phyloP scores from a whole-genome alignment of 2,329 filamentous ascomycete species.

The Cyphellophora europaea region DNA sequence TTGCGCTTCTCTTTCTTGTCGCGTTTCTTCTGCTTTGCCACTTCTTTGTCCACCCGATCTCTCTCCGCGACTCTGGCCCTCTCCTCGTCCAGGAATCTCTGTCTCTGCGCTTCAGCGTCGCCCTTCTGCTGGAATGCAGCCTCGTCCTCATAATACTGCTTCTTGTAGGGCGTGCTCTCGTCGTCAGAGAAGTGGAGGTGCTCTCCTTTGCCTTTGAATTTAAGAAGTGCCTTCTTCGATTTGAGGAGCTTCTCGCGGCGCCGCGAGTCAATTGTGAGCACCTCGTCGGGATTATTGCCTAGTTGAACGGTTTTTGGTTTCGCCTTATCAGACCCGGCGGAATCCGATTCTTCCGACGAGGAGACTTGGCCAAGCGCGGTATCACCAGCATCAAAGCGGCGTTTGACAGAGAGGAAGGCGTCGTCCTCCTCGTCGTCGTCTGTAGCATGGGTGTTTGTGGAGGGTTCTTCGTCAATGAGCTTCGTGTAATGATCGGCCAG shows the following conservation, averaged over 20 bases:
- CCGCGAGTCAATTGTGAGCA: constrained; percentile 84
- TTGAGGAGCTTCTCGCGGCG: constrained; percentile 90
- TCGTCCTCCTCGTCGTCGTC: constrained; percentile 57
- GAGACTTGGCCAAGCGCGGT: constrained; percentile 35
- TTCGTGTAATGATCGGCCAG: constrained; percentile 89
- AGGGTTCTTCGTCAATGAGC: constrained; percentile 55
- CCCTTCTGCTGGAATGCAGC: constrained; percentile 68
- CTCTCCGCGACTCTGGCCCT: constrained; percentile 59
- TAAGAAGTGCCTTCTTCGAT: constrained; percentile 88
- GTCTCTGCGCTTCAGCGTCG: constrained; percentile 56
- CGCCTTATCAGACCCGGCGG: constrained; percentile 22
- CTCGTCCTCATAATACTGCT: constrained; percentile 85
- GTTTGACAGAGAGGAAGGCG: constrained; percentile 83
- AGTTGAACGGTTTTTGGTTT: constrained; percentile 23
- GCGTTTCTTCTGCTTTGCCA: constrained; percentile 63
- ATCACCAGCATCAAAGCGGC: constrained; percentile 66
- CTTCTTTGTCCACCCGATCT: constrained; percentile 73
- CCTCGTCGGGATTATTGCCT: constrained; percentile 47
- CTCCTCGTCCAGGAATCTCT: constrained; percentile 65
- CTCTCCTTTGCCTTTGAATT: constrained; percentile 76
- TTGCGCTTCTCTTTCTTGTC: constrained; percentile 39
- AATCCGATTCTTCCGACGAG: constrained; percentile 1
- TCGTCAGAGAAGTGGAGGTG: constrained; percentile 86
- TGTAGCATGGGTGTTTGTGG: constrained; percentile 25
- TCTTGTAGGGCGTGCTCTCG: constrained; percentile 50